These are phyloP conservation scores for Fusarium mundagurra DNA, from an alignment of 2,329 filamentous ascomycete species.

Conservation along the genomic window DNA sequence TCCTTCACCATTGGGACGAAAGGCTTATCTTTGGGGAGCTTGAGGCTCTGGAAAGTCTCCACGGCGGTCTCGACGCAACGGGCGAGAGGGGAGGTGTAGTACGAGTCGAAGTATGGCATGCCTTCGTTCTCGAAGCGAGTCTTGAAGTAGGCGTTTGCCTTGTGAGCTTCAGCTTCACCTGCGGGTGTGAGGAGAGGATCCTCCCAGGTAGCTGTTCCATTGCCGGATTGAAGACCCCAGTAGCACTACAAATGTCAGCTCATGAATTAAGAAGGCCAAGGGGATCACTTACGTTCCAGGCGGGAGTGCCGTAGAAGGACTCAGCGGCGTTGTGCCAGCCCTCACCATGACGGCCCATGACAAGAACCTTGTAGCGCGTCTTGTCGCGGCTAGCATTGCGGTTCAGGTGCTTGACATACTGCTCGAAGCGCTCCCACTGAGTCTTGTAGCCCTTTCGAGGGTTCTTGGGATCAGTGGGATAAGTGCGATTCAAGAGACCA, in stretches of 20 bases:
- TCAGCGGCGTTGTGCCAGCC: constrained; percentile 73
- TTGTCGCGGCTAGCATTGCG: constrained; percentile 51
- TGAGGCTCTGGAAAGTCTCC: constrained; percentile 66
- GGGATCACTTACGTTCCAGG: constrained; percentile 67
- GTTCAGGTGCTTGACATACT: constrained; percentile 67
- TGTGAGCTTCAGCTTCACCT: constrained; percentile 66
- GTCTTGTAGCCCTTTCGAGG: constrained; percentile 54
- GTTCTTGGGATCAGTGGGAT: constrained; percentile 62
- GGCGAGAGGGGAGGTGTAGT: constrained; percentile 71
- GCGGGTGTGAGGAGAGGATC: constrained; percentile 69
- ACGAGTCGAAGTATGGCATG: constrained; percentile 70
- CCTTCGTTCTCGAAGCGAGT: constrained; percentile 60
- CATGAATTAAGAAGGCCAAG: accelerated
- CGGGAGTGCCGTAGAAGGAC: constrained; percentile 72
- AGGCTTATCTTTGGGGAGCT: constrained; percentile 58
- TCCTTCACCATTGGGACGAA: constrained; percentile 73
- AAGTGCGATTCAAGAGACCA: constrained; percentile 71
- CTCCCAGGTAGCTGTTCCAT: constrained; percentile 69
- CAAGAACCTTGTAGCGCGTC: constrained; percentile 71
- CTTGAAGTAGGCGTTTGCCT: constrained; percentile 69
- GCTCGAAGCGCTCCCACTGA: constrained; percentile 72
- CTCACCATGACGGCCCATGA: constrained; percentile 76
- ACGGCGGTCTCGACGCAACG: constrained; percentile 72
- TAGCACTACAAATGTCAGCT: constrained; percentile 59
- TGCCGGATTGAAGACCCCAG: constrained; percentile 72